Evolutionary conservation across 2,329 filamentous ascomycete species (phyloP).

Genomic region (Aspergillus transmontanensis): DNA sequence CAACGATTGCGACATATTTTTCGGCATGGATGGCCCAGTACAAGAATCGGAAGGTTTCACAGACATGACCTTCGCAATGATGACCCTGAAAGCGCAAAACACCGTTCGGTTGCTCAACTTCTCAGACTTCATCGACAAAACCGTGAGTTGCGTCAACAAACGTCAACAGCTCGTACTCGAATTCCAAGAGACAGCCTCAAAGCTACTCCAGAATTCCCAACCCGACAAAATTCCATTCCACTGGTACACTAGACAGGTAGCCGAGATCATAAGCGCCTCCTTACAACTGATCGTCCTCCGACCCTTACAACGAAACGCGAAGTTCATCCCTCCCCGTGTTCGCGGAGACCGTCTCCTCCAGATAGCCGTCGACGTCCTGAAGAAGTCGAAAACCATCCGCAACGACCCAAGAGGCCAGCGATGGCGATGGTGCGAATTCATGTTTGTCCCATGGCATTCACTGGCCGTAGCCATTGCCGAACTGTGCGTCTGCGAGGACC

Average conservation of each 20-base stretch:
- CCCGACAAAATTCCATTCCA: constrained; percentile 28
- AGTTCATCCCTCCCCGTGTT: constrained; percentile 28
- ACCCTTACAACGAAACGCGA: constrained; percentile 27
- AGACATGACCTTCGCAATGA: constrained; percentile 30
- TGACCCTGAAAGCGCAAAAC: constrained; percentile 26
- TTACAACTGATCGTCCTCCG: constrained; percentile 33
- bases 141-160: constrained; percentile 23
- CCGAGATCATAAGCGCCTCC: constrained; percentile 25
- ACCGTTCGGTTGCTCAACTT: constrained; percentile 28
- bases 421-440: constrained; percentile 31
- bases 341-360: constrained; percentile 26
- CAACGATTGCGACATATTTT: constrained; percentile 33
- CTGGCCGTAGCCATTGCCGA: constrained; percentile 36
- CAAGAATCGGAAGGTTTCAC: constrained; percentile 27
- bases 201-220: constrained; percentile 22
- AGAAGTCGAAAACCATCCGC: constrained; percentile 21
- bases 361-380: constrained; percentile 29
- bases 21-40: constrained; percentile 23
- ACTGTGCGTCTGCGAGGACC: constrained; percentile 33
- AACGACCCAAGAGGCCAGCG: constrained; percentile 22
- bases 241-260: constrained; percentile 27
- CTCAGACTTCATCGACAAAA: constrained; percentile 25
- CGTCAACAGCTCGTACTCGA: constrained; percentile 30
- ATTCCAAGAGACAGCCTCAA: constrained; percentile 26
- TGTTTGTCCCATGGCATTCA: constrained; percentile 38